Conservation (phyloP, 805 yeast genomes). For the Starmerella asiatica region DNA sequence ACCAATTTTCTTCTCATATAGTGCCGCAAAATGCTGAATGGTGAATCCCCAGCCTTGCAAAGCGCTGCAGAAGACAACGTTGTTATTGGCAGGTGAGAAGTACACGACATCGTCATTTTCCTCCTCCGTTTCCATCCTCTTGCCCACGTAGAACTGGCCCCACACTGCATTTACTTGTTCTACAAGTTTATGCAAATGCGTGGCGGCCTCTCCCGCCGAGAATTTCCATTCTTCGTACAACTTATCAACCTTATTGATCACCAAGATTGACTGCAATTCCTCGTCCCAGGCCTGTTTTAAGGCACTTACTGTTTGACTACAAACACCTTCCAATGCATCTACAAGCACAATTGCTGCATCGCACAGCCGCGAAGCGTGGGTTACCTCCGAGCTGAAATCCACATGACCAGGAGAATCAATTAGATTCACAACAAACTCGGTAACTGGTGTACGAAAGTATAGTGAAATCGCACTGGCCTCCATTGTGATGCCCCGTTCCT, state of each 20-base stretch:
- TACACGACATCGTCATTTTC: conserved; percentile 79
- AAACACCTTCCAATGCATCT: conserved; percentile 96
- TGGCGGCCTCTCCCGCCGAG: conserved; percentile 72
- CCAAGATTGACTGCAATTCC: conserved; percentile 72
- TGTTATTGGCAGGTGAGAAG: conserved; percentile 75
- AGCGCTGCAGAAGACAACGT: conserved; percentile 78
- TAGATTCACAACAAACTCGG: conserved; percentile 74
- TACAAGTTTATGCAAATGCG: conserved; percentile 60
- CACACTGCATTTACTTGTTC: conserved; percentile 93
- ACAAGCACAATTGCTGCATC: conserved; percentile 94
- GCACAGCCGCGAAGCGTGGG: conserved; percentile 88
- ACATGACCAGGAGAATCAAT: conserved; percentile 99
- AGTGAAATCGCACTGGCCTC: conserved; percentile 83
- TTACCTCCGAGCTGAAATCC: conserved; percentile 91
- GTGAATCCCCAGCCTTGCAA: conserved; percentile 98
- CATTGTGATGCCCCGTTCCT: conserved; percentile 92
- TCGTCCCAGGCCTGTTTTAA: conserved; percentile 89
- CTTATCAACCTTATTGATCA: conserved; percentile 83
- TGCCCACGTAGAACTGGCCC: conserved; percentile 87
- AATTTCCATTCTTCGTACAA: conserved; percentile 68
- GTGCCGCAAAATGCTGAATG: conserved; percentile 71
- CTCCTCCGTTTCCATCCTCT: conserved; percentile 40
- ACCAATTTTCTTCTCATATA: conserved; percentile 73
- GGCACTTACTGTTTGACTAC: conserved; percentile 93
- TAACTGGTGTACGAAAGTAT: conserved; percentile 51